Evolutionary conservation across 257 asterid species (phyloP).

Genomic region (Gentiana macrophylla): DNA sequence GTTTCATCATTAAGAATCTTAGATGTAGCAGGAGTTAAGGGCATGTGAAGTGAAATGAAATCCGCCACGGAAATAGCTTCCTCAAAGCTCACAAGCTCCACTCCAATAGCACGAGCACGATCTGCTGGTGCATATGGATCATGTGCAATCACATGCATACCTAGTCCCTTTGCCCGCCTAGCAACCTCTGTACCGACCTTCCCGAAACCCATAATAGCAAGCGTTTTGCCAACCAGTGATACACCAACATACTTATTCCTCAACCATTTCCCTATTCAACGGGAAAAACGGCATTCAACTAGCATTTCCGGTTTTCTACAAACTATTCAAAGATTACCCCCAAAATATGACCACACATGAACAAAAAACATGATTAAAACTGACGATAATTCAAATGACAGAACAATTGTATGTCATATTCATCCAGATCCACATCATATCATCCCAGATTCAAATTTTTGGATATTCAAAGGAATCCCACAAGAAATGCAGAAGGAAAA

Average conservation of each 20-base stretch:
- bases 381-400: too few relatives aligned
- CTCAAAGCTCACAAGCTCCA: constrained; percentile 82
- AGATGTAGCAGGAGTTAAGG: constrained; percentile 68
- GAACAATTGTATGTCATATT: too few relatives aligned
- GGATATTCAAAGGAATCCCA: too few relatives aligned
- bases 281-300: too few relatives aligned
- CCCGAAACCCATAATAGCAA: constrained; percentile 93
- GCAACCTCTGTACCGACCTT: constrained; percentile 98
- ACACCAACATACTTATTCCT: constrained; percentile 92
- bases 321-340: too few relatives aligned
- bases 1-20: constrained; percentile 71
- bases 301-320: too few relatives aligned
- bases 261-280: constrained; percentile 63
- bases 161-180: constrained; percentile 92
- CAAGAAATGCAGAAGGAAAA: too few relatives aligned
- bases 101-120: constrained; percentile 91
- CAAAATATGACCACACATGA: too few relatives aligned
- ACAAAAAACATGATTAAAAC: too few relatives aligned
- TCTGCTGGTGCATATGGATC: constrained; percentile 95
- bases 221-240: constrained; percentile 89
- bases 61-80: constrained; percentile 76
- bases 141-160: constrained; percentile 90
- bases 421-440: too few relatives aligned
- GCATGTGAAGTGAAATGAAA: constrained; percentile 93
- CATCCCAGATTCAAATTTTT: too few relatives aligned